These are phyloP conservation scores for Madurella mycetomatis DNA, from an alignment of 2,329 filamentous ascomycete genomes.

Conservation along the genomic window DNA sequence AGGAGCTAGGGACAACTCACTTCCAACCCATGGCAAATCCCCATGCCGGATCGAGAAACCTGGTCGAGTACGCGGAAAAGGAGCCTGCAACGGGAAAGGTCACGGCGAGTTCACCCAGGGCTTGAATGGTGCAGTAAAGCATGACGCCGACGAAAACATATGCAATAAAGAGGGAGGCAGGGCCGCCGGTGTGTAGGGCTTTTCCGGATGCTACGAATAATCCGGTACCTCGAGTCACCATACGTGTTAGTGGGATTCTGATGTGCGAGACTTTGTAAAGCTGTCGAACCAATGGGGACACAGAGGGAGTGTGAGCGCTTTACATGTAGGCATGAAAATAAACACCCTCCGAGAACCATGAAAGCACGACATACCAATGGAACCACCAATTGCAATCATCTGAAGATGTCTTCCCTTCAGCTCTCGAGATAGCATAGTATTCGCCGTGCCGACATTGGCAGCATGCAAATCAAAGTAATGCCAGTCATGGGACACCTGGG, in stretches of 20 bases:
- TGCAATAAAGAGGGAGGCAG: conserved; percentile 72
- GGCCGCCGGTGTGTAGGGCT: conserved; percentile 67
- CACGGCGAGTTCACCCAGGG: conserved; percentile 86
- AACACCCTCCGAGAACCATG: neutral
- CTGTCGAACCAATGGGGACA: too few species aligned
- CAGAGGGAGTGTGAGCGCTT: too few species aligned
- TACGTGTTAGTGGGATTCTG: too few species aligned
- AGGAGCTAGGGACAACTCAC: conserved; percentile 40
- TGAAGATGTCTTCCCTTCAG: conserved; percentile 83
- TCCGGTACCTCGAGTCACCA: conserved; percentile 57
- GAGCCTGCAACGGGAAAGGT: conserved; percentile 87
- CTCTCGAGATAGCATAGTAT: conserved; percentile 69
- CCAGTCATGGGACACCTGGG: conserved; percentile 34
- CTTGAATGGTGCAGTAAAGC: conserved; percentile 89
- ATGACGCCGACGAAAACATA: conserved; percentile 77
- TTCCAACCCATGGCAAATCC: conserved; percentile 96
- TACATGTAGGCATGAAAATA: too few species aligned
- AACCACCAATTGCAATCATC: conserved; percentile 96
- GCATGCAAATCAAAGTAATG: conserved; percentile 53
- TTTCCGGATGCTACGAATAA: conserved; percentile 80
- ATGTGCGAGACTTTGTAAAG: too few species aligned
- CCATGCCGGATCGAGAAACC: conserved; percentile 91
- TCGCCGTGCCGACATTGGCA: conserved; percentile 68
- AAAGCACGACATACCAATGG: conserved; percentile 58
- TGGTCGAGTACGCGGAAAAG: conserved; percentile 86